Evolutionary conservation across 129 eudicot species (phyloP).

Genomic region (Artemisia tridentata): DNA sequence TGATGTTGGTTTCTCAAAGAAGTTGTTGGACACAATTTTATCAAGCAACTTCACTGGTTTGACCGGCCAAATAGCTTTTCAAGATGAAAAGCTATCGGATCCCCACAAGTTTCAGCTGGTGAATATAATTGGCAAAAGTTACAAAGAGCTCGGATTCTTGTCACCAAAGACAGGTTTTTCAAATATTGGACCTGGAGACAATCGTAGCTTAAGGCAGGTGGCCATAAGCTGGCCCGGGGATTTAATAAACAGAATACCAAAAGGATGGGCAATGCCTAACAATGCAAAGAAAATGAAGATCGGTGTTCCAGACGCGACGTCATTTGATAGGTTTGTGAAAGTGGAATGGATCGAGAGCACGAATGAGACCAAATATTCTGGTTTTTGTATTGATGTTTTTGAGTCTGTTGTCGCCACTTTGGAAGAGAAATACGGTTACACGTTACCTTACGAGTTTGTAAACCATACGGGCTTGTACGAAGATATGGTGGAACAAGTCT

Average conservation of each 20-base stretch:
- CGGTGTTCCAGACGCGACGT: slow-evolving; percentile 38
- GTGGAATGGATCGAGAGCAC: slow-evolving; percentile 19
- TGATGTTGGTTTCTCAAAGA: not conserved
- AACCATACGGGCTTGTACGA: slow-evolving; percentile 29
- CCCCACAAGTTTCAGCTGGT: slow-evolving; percentile 28
- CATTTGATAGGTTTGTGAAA: slow-evolving; percentile 42
- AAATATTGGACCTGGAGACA: not conserved
- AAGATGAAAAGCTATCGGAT: slow-evolving; percentile 20
- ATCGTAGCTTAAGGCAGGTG: not conserved
- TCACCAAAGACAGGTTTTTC: slow-evolving; percentile 35
- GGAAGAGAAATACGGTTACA: slow-evolving; percentile 22
- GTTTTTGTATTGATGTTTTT: slow-evolving; percentile 38
- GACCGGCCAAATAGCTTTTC: slow-evolving; percentile 31
- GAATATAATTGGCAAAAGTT: slow-evolving; percentile 52
- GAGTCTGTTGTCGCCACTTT: slow-evolving; percentile 15
- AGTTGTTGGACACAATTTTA: slow-evolving; percentile 29
- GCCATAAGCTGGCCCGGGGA: slow-evolving; percentile 51
- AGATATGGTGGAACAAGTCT: slow-evolving; percentile 30
- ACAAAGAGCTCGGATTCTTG: slow-evolving; percentile 52
- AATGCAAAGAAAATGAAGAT: slow-evolving; percentile 30
- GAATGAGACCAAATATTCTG: slow-evolving; percentile 20
- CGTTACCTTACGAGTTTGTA: slow-evolving; percentile 35
- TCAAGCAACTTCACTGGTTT: slow-evolving; percentile 41
- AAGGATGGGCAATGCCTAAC: slow-evolving; percentile 49
- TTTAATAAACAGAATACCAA: slow-evolving; percentile 23